phyloP scores from a whole-genome alignment of 2,329 filamentous ascomycete species.

The Thelonectria olida region DNA sequence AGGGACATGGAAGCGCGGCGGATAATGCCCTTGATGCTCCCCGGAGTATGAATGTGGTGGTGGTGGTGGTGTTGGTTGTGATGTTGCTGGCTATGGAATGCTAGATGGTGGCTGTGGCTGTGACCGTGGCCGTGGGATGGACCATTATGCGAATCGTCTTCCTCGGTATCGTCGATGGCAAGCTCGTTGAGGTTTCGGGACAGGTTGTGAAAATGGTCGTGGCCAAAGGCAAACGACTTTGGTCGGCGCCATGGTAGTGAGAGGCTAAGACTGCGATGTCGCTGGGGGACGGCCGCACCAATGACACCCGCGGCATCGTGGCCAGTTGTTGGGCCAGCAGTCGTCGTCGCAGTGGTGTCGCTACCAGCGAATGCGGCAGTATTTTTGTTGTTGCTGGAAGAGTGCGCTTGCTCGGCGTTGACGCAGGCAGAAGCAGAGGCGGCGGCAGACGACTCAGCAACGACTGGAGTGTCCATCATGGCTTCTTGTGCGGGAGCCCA shows the following conservation, averaged over 20 bases:
- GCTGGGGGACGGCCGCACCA: conserved; percentile 41
- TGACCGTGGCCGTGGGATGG: conserved; percentile 29
- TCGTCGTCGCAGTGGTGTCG: conserved; percentile 12
- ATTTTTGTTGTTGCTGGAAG: background rate
- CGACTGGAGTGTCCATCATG: conserved; percentile 36
- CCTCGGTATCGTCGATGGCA: conserved; percentile 45
- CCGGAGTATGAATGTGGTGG: conserved; percentile 38
- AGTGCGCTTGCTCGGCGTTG: conserved; percentile 5
- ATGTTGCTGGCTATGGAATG: conserved; percentile 37
- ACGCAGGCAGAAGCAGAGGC: background rate
- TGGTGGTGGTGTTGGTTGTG: conserved; percentile 38
- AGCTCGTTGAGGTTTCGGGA: conserved; percentile 44
- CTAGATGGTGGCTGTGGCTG: conserved; percentile 35
- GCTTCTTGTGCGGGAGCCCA: conserved; percentile 56
- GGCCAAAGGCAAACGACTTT: conserved; percentile 52
- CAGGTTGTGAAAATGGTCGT: conserved; percentile 43
- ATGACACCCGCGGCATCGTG: conserved; percentile 12
- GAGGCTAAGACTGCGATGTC: conserved; percentile 59
- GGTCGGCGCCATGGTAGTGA: conserved; percentile 60
- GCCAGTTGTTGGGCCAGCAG: conserved; percentile 3
- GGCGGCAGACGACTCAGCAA: conserved; percentile 26
- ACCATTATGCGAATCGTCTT: conserved; percentile 38
- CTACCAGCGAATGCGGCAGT: background rate
- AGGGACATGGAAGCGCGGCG: conserved; percentile 65
- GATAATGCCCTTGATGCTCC: conserved; percentile 60